These are phyloP conservation scores for Grosmannia huntii DNA, from an alignment of 2,329 filamentous ascomycete species.

Conservation along the genomic window DNA sequence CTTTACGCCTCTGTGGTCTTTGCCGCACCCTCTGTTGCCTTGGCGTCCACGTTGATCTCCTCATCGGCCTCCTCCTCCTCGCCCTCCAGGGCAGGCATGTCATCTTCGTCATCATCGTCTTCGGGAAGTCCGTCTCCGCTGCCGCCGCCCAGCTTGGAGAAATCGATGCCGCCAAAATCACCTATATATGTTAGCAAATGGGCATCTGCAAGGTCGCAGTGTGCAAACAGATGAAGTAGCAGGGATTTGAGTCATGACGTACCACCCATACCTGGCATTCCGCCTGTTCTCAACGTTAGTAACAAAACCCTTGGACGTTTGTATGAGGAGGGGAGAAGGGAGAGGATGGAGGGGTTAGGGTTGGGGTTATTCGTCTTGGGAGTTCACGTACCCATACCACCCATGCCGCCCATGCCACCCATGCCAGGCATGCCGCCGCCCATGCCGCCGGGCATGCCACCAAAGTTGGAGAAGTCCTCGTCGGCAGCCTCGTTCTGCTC, in stretches of 20 bases:
- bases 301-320: not conserved
- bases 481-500: slow-evolving; percentile 87
- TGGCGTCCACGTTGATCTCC: slow-evolving; percentile 21
- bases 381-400: slow-evolving; percentile 23
- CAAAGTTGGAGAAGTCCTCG: slow-evolving; percentile 61
- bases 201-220: not conserved
- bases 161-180: slow-evolving; percentile 81
- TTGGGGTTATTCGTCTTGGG: not conserved
- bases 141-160: slow-evolving; percentile 73
- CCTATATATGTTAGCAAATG: slow-evolving; percentile 14
- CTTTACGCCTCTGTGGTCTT: not conserved
- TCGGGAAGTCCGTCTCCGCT: slow-evolving; percentile 28
- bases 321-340: no score
- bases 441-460: slow-evolving; percentile 34
- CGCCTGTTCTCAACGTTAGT: not conserved
- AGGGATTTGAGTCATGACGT: not conserved
- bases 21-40: slow-evolving; percentile 11
- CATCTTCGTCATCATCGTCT: slow-evolving; percentile 51
- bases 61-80: slow-evolving; percentile 24
- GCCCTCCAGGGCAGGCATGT: slow-evolving; percentile 73
- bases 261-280: slow-evolving; percentile 13
- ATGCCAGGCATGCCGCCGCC: slow-evolving; percentile 41
- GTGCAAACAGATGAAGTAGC: not conserved
- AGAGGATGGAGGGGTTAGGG: not conserved
- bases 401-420: slow-evolving; percentile 42